Conservation (phyloP, 257 asterid genomes). For the Lycium ferocissimum region DNA sequence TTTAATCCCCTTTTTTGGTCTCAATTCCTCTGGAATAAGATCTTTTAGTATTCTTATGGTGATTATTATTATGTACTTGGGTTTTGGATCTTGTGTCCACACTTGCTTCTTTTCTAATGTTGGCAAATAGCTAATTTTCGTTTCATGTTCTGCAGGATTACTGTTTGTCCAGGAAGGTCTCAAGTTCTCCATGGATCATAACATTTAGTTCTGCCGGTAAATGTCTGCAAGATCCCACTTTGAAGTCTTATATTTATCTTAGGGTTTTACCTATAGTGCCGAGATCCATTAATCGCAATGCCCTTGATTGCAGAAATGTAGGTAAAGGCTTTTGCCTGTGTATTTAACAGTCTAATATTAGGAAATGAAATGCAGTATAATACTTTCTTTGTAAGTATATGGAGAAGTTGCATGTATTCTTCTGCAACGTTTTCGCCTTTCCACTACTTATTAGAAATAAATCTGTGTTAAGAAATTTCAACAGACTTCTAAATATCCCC, state of each 20-base stretch:
- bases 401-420: slow-evolving; percentile 10
- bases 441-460: slow-evolving; percentile 1
- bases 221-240: not conserved
- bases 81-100: not conserved
- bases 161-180: not conserved
- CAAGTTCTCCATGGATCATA: slow-evolving; percentile 9
- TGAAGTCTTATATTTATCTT: slow-evolving; percentile 9
- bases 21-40: not conserved
- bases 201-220: slow-evolving; percentile 1
- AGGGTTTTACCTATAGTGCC: not conserved
- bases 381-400: slow-evolving; percentile 9
- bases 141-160: not conserved
- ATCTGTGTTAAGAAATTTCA: not conserved
- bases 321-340: slow-evolving; percentile 19
- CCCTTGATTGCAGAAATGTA: not conserved
- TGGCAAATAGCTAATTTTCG: not conserved
- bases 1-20: not conserved
- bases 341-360: not conserved
- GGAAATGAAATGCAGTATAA: not conserved
- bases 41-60: not conserved
- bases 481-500: not conserved
- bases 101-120: not conserved
- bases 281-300: not conserved
- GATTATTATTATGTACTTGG: not conserved
- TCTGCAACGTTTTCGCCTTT: not conserved